Evolutionary conservation across 768 basidiomycete species (phyloP), one percentile per base, ranked within the genome.

Genomic region (Tricholomella constricta): DNA sequence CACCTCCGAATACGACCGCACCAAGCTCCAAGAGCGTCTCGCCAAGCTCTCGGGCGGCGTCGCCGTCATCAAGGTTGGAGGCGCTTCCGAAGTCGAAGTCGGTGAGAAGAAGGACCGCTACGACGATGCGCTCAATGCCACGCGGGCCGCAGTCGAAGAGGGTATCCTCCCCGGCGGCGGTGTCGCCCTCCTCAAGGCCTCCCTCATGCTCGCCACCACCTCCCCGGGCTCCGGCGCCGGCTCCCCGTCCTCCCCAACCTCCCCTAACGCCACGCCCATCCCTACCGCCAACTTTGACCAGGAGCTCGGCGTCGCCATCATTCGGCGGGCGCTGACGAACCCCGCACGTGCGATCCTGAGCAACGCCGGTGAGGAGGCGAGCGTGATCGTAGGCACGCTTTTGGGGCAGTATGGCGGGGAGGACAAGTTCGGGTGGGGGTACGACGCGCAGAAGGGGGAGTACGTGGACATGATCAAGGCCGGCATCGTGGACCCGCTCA

Each of bases 101-200:
- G 82, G 95, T 6, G 96, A 98, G 83, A 98, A 98, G 91, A 97
- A 98, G 85, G 96, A 98, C 69, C 82, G 95, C 32, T 98, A 97
- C 65, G 95, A 98, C 61, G 94, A 96, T 66, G 95, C 95, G 1
- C 80, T 98, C 42, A 97, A 97, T 70, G 94, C 95, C n/a, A 98
- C 96, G 4, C 89, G 96, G 35, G 96, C 96, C 22, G 94, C 96
- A 40, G 96, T 98, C 26, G 96, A 98, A 75, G 95, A 99, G 72
- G 96, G 96, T 67, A 97, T 98, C 65, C 88, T 98, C 29, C 96
- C 96, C 47, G 96, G 96, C 38, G 96, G 96, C 65, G 95, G 95
- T 69, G 86, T 92, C 27, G 95, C 96, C 23, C 83, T 97, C 20
- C 83, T 97, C 65, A 93, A 94, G 72, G 91, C 92, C 3, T 84